phyloP scores from a whole-genome alignment of 2,329 filamentous ascomycete genomes.

The Paracamarosporium sp. region DNA sequence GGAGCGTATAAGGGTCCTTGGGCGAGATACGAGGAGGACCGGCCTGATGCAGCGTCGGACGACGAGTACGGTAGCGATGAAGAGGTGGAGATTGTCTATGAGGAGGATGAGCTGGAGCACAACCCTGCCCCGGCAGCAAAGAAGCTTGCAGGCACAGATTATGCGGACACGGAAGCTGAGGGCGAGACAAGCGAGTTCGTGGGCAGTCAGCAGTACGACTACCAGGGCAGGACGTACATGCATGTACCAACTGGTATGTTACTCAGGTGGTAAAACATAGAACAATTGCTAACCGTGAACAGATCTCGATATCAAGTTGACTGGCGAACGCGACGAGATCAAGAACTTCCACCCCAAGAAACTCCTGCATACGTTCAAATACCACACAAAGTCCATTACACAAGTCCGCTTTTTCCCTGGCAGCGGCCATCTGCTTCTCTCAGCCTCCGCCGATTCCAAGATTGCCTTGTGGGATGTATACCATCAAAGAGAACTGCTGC shows the following conservation, averaged over 20 bases:
- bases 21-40: constrained; percentile 82
- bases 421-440: constrained; percentile 87
- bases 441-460: constrained; percentile 86
- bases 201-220: constrained; percentile 83
- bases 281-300: constrained; percentile 8
- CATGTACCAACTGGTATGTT: constrained; percentile 75
- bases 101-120: constrained; percentile 73
- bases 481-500: constrained; percentile 84
- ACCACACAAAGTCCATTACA: constrained; percentile 82
- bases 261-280: neutral
- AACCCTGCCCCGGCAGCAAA: constrained; percentile 66
- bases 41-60: constrained; percentile 70
- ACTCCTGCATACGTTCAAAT: constrained; percentile 88
- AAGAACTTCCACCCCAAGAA: constrained; percentile 97
- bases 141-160: constrained; percentile 63
- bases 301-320: constrained; percentile 59
- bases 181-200: constrained; percentile 87
- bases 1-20: constrained; percentile 93
- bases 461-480: constrained; percentile 96
- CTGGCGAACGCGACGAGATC: constrained; percentile 77
- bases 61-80: constrained; percentile 70
- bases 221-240: constrained; percentile 97
- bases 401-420: constrained; percentile 87
- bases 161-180: constrained; percentile 52
- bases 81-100: constrained; percentile 75